Base-by-base conservation (phyloP, 2,329 filamentous ascomycete genomes). In the Claviceps spartinae region DNA sequence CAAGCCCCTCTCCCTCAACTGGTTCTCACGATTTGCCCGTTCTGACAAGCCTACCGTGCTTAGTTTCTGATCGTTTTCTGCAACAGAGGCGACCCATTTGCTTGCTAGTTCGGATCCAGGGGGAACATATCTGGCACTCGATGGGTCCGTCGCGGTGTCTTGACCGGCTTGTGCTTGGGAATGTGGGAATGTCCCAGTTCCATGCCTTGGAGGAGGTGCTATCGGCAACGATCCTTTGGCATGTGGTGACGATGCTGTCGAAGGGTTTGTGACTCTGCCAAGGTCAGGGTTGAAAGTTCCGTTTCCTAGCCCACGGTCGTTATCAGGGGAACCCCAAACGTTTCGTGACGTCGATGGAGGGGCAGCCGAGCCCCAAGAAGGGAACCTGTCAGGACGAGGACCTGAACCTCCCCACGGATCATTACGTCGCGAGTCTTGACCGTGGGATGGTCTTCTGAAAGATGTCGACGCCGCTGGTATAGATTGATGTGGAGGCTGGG, bases 321-420 rank as follows among this genome's bases (percentile, higher is more conserved):
- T 83, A 51, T 80, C 79, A n/a, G 82, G 83, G 44, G 84, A 80
- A 18, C 82, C 85, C 86, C 86, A 90, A 18, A 89, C 83, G 61
- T 84, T 87, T 47, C 76, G 72, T 13, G 72, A 65, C 11, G 30
- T 34, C 30, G 70, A 56, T 45, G 71, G 68, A 47, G 74, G 75
- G 40, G 68, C 62, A 20, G 63, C 62, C 30, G 69, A 61, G 30
- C 68, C 69, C 79, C 80, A 82, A 1, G 73, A 67, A 11, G 72
- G 63, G 50, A 72, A 73, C 47, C 74, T 70, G 20, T 81, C 77
- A 24, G 72, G 57, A 46, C 72, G 70, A 8, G 71, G 58, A 18
- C 63, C 63, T 20, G 64, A 58, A 6, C 63, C 65, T 50, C 62
- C 65, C 74, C 73, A 71, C 38, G 67, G 54, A 53, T 66, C 61